Base-by-base conservation (phyloP, 73 alveolate genomes). In the Durusdinium trenchii region DNA sequence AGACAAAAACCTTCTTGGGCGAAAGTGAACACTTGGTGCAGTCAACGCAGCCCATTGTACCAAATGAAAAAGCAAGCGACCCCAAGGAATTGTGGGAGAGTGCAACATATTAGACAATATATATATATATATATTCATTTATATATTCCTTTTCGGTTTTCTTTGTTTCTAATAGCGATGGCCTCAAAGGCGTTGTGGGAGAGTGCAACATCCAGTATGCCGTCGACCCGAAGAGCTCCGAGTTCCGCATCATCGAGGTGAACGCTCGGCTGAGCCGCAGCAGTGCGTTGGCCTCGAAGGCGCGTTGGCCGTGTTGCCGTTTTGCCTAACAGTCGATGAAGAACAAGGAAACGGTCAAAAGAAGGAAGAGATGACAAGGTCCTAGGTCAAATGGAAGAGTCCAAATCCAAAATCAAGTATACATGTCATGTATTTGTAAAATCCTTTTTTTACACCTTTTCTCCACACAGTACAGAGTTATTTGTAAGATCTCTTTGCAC, bases 191-290 rank as follows among this genome's bases (percentile, higher is more conserved):
- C 51, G 38, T 95, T 40, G 95, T 81, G 75, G 99, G 99, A 16
- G 99, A 95, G 95, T 81, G 95, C 89, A 82, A 95, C 99, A 95
- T 95, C 64, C 99, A 95, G 83, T 95, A 95, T 26, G 99, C 99
- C 87, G 82, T 95, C 67, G 99, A 95, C 81, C 95, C 99, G 38
- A 51, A 95, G 82, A 62, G 82, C 54, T 42, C 71, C 10, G 85
- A 95, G 95, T 95, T 61, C 90, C 79, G 94, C 47, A 94, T 95
- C 95, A 61, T 95, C 50, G 99, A 95, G 81, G 99, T 95, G 89
- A 95, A 95, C 50, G 99, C 99, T 54, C 82, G 99, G 86, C 95
- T 95, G 61, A 82, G 91, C n/a, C 99, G 99, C 48, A 54, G 95
- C 79, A 76, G 95, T 46, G 99, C 99, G 9, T 64, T 95, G 89